A percentile compares a stretch with the other conserved stretches of the same genome.
phyloP scores from a whole-genome alignment of 176 grass and related monocot genomes.

The Aegilops umbellulata region DNA sequence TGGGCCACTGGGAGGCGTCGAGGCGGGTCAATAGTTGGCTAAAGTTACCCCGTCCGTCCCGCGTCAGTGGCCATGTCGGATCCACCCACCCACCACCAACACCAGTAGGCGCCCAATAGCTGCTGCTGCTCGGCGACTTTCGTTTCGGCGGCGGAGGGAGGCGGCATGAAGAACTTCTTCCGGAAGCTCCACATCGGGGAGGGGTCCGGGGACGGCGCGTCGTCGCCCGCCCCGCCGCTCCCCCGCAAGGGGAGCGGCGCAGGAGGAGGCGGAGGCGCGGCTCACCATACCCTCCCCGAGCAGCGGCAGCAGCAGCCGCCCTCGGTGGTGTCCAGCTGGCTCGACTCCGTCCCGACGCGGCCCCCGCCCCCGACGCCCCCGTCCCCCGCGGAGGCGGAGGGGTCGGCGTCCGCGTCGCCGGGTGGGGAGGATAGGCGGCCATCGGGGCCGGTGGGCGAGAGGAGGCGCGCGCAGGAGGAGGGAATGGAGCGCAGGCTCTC shows the following conservation, averaged over 20 bases:
- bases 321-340: slow-evolving; percentile 64
- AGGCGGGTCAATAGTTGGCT: slow-evolving; percentile 48
- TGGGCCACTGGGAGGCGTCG: background rate
- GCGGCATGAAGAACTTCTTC: slow-evolving; percentile 93
- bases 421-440: slow-evolving; percentile 20
- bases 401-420: slow-evolving; percentile 27
- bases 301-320: slow-evolving; percentile 49
- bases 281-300: slow-evolving; percentile 32
- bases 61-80: slow-evolving; percentile 73
- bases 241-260: slow-evolving; percentile 16
- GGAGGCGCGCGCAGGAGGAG: slow-evolving; percentile 34
- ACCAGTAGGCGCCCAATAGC: slow-evolving; percentile 34
- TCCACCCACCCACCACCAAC: slow-evolving; percentile 55
- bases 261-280: background rate
- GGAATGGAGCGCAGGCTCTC: slow-evolving; percentile 13
- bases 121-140: slow-evolving; percentile 10
- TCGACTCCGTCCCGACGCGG: slow-evolving; percentile 57
- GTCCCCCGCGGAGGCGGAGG: slow-evolving; percentile 4
- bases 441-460: slow-evolving; percentile 6
- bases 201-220: slow-evolving; percentile 41
- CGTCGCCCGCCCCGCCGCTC: slow-evolving; percentile 25
- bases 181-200: slow-evolving; percentile 93
- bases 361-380: slow-evolving; percentile 23
- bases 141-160: background rate
- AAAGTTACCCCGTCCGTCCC: slow-evolving; percentile 30